Evolutionary conservation across 2,329 filamentous ascomycete species (phyloP).

Genomic region (Penicillium crustosum): DNA sequence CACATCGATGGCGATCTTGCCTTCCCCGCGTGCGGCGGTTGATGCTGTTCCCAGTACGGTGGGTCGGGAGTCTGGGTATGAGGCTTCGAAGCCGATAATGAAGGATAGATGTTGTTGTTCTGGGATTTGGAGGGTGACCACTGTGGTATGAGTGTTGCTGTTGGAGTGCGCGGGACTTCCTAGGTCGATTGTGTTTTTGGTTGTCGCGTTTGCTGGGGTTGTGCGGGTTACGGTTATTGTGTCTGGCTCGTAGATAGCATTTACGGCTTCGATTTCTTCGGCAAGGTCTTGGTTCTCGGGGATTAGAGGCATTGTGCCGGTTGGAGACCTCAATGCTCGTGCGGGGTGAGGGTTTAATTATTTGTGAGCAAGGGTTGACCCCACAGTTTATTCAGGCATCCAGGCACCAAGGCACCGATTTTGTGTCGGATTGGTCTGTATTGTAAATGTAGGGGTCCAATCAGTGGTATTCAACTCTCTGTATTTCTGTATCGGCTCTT

Average conservation of each 20-base stretch:
- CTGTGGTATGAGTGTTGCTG: slow-evolving; percentile 38
- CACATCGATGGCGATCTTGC: slow-evolving; percentile 66
- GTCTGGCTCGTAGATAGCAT: slow-evolving; percentile 63
- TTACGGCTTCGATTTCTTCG: slow-evolving; percentile 51
- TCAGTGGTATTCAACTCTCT: too few species aligned
- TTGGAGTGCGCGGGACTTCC: slow-evolving; percentile 21
- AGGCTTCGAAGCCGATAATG: slow-evolving; percentile 64
- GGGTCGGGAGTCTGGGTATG: slow-evolving; percentile 75
- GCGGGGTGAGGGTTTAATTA: slow-evolving; percentile 1
- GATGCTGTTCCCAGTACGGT: slow-evolving; percentile 75
- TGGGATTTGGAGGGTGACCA: slow-evolving; percentile 65
- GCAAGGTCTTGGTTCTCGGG: slow-evolving; percentile 40
- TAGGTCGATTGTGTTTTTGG: slow-evolving; percentile 30
- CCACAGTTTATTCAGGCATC: slow-evolving; percentile 18
- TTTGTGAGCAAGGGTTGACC: slow-evolving; percentile 13
- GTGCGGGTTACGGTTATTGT: slow-evolving; percentile 51
- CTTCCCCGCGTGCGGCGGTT: slow-evolving; percentile 70
- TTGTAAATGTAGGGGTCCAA: too few species aligned
- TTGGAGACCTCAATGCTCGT: slow-evolving; percentile 6
- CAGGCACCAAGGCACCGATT: slow-evolving; percentile 15
- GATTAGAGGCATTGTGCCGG: slow-evolving; percentile 18
- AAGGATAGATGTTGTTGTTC: slow-evolving; percentile 51
- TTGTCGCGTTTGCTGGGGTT: slow-evolving; percentile 22
- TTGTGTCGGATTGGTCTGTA: too few species aligned
- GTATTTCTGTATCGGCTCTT: too few species aligned